These are phyloP conservation scores for Dactylonectria macrodidyma DNA, from an alignment of 2,329 filamentous ascomycete genomes.

Conservation along the genomic window DNA sequence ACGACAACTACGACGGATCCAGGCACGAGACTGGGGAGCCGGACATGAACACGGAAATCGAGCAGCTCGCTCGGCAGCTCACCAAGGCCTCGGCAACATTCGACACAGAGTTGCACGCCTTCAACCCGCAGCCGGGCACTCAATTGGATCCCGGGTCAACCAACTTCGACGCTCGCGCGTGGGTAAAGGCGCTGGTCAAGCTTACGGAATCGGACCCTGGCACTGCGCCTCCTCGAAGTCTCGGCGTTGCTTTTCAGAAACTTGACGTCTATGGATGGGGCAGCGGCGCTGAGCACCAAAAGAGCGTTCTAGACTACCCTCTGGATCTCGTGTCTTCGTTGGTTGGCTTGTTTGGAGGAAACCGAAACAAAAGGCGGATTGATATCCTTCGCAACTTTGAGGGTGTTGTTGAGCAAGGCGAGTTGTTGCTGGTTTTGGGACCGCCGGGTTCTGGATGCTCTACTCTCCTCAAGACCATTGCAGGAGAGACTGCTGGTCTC, in stretches of 20 bases:
- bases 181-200: conserved; percentile 46
- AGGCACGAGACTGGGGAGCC: background rate
- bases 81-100: conserved; percentile 33
- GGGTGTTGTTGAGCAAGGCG: conserved; percentile 48
- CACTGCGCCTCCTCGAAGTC: conserved; percentile 41
- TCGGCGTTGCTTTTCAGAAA: conserved; percentile 48
- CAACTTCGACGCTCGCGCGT: conserved; percentile 45
- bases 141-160: conserved; percentile 45
- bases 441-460: conserved; percentile 68
- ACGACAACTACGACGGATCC: background rate
- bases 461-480: conserved; percentile 71
- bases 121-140: conserved; percentile 39
- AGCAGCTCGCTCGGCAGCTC: conserved; percentile 33
- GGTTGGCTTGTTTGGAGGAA: conserved; percentile 7
- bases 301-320: conserved; percentile 42
- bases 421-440: conserved; percentile 60
- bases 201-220: conserved; percentile 45
- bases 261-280: conserved; percentile 49
- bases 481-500: conserved; percentile 64
- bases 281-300: conserved; percentile 43
- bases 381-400: conserved; percentile 49
- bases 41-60: conserved; percentile 24
- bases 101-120: conserved; percentile 34
- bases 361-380: conserved; percentile 32
- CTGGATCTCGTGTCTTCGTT: conserved; percentile 33